A percentile compares a stretch with the other conserved stretches of the same genome.
Evolutionary conservation across 2,329 filamentous ascomycete genomes (phyloP).

Genomic region (Hypomyces perniciosus): DNA sequence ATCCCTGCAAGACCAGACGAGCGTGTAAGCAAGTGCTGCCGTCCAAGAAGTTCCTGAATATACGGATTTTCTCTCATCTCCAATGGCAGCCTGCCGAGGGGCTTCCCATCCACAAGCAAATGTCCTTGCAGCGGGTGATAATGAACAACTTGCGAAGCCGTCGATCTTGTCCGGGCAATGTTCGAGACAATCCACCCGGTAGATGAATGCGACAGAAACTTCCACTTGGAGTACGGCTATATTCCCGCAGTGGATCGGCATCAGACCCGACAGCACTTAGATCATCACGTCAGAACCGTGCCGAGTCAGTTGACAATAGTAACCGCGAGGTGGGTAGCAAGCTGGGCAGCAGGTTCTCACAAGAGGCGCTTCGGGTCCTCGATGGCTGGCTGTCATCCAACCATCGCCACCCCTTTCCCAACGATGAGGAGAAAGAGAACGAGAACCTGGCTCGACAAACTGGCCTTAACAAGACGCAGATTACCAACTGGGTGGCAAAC

Average conservation of each 20-base stretch:
- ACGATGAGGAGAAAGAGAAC: conserved; percentile 70
- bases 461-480: conserved; percentile 69
- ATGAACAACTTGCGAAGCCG: no score
- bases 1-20: no score
- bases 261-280: background rate
- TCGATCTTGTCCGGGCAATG: no score
- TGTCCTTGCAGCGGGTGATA: no score
- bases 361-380: conserved; percentile 66
- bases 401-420: conserved; percentile 73
- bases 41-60: no score
- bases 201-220: background rate
- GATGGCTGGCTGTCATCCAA: conserved; percentile 76
- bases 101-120: no score
- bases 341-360: conserved; percentile 42
- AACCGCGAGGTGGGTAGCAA: background rate
- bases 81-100: no score
- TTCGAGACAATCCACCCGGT: no score
- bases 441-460: conserved; percentile 68
- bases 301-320: background rate
- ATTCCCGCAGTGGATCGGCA: background rate
- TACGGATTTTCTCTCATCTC: no score
- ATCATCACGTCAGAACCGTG: background rate
- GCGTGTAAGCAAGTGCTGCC: no score
- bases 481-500: conserved; percentile 85
- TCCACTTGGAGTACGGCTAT: background rate